Base-by-base conservation (phyloP, 2,329 filamentous ascomycete species). In the Stachybotrys echinatus region DNA sequence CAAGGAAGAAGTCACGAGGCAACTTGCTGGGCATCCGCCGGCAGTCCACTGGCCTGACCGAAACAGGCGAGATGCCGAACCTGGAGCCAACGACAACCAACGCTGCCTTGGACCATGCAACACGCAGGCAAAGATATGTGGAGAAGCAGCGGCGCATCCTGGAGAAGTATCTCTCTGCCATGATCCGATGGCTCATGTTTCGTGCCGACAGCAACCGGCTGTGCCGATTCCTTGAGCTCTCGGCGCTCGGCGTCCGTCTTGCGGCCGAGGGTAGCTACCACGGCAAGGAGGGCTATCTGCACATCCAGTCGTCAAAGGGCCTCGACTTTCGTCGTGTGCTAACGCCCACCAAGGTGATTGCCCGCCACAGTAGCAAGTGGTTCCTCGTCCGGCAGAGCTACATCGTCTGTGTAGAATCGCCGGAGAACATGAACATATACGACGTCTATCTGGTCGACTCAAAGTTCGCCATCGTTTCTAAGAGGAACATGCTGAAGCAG, bases 351-450 rank as follows among this genome's bases (percentile, higher is more conserved):
- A 85, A 91, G 60, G 79, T 96, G 54, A 88, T 91, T 62, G 83
- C 84, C 48, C 83, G 91, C 12, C 92, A 96, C 68, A 87, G 84
- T 53, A 89, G 91, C 18, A 96, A 96, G 67, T 99, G 94, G 94
- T 99, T 99, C 65, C 76, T 97, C 19, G 91, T 99, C n/a, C 80
- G 94, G 47, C 92, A 97, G 68, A 97, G 91, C 72, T 99, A 99
- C 63, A 86, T 99, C 52, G 92, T 96, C 42, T 96, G 92, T 58
- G 92, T 97, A n/a, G 92, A 97, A 65, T 96, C 94, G 0, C 94
- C 94, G 0, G 92, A 97, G 66, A 95, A 95, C 60, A 95, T 97
- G 88, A 92, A 96, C 61, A 95, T 97, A 31, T 96, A 96, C 65
- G 95, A 99, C 69, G 94, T 99, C 20, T 97, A 96, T 67, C 78